Conservation (phyloP, 306 rosid genomes). For the Acacia confusa region DNA sequence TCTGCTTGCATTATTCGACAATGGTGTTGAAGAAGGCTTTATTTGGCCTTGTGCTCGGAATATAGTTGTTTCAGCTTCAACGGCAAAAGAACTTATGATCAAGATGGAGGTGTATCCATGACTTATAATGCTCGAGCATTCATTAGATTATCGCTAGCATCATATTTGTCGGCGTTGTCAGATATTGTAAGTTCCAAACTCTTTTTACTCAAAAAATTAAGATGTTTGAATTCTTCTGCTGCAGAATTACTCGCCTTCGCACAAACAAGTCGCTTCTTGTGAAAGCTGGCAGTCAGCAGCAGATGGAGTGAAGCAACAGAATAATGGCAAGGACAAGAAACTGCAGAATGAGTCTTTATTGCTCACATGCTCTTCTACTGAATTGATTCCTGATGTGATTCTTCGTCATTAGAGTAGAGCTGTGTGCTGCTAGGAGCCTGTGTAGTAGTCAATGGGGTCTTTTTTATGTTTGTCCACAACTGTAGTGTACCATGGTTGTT, state of each 20-base stretch:
- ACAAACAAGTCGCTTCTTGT: conserved; percentile 65
- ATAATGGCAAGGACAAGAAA: conserved; percentile 55
- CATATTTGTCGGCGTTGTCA: not conserved
- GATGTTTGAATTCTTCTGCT: conserved; percentile 28
- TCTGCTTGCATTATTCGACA: conserved; percentile 86
- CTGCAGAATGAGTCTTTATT: conserved; percentile 40
- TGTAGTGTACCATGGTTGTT: conserved; percentile 31
- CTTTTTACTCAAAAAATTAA: conserved; percentile 2
- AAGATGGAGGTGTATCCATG: conserved; percentile 72
- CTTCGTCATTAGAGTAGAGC: conserved; percentile 40
- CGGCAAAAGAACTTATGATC: conserved; percentile 71
- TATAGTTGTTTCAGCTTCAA: conserved; percentile 74
- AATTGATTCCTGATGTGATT: conserved; percentile 43
- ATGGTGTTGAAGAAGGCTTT: conserved; percentile 87
- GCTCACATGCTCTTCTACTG: conserved; percentile 31
- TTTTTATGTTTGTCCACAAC: conserved; percentile 29
- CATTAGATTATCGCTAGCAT: not conserved
- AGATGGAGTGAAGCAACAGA: conserved; percentile 52
- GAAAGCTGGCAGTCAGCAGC: conserved; percentile 65
- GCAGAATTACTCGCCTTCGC: conserved; percentile 74
- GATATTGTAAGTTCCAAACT: not conserved
- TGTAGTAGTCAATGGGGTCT: conserved; percentile 33
- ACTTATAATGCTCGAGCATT: not conserved
- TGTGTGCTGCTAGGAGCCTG: conserved; percentile 39
- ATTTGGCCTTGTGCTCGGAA: conserved; percentile 75